These are phyloP conservation scores for Botrytis sinoallii DNA, from an alignment of 2,329 filamentous ascomycete genomes.

Conservation along the genomic window DNA sequence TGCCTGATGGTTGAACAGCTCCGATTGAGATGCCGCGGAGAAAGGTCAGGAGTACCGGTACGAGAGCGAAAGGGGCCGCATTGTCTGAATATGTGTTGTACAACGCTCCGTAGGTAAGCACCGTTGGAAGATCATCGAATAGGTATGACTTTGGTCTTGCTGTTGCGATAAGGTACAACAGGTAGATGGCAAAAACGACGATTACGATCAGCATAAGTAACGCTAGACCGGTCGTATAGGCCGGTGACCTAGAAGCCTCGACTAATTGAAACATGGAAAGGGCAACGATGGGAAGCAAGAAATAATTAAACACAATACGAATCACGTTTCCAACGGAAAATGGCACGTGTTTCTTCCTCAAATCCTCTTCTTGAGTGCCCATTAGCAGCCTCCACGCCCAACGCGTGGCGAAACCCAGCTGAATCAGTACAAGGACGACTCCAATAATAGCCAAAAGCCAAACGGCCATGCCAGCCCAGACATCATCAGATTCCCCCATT, in stretches of 20 bases:
- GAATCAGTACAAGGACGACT: constrained; percentile 64
- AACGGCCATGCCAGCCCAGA: constrained; percentile 92
- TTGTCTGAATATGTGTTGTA: constrained; percentile 98
- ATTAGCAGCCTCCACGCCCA: constrained; percentile 73
- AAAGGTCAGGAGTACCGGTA: constrained; percentile 81
- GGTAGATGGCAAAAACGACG: constrained; percentile 71
- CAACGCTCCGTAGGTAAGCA: constrained; percentile 84
- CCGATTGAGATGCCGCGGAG: constrained; percentile 87
- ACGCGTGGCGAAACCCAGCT: constrained; percentile 71
- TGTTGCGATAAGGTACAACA: constrained; percentile 74
- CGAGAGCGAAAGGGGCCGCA: constrained; percentile 82
- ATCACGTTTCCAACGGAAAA: constrained; percentile 78
- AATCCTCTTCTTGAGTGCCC: constrained; percentile 75
- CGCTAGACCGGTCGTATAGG: constrained; percentile 70
- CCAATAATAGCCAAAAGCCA: constrained; percentile 80
- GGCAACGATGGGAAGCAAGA: constrained; percentile 81
- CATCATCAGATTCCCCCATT: constrained; percentile 70
- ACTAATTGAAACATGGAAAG: constrained; percentile 91
- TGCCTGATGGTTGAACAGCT: constrained; percentile 86
- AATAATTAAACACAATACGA: constrained; percentile 88
- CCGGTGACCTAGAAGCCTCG: constrained; percentile 63
- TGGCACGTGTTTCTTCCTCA: constrained; percentile 86
- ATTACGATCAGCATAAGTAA: constrained; percentile 71
- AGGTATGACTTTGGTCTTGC: constrained; percentile 82
- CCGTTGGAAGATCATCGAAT: constrained; percentile 88